Conservation (phyloP, 202 grass and related monocot species). For the Eragrostis tef region DNA sequence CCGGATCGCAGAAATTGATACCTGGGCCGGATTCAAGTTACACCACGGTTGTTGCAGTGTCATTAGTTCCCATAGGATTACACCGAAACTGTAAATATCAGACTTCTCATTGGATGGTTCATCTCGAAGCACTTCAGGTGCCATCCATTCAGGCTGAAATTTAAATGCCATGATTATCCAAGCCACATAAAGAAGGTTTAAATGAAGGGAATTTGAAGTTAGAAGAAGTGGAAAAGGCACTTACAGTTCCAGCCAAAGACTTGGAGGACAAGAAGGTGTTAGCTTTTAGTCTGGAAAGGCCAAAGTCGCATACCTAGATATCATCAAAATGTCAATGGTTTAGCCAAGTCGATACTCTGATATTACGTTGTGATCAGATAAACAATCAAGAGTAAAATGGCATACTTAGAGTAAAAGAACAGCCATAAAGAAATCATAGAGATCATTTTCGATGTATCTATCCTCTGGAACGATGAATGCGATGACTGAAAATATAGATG, state of each 20-base stretch:
- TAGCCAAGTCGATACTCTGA: not conserved
- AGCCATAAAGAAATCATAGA: not conserved
- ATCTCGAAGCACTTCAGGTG: slow-evolving; percentile 92
- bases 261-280: slow-evolving; percentile 93
- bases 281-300: slow-evolving; percentile 92
- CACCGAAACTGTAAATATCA: slow-evolving; percentile 93
- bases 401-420: slow-evolving; percentile 12
- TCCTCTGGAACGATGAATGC: not conserved
- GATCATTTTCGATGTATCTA: slow-evolving; percentile 7
- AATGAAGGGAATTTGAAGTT: slow-evolving; percentile 21
- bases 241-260: slow-evolving; percentile 97
- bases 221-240: slow-evolving; percentile 42
- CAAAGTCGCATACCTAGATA: slow-evolving; percentile 91
- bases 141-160: slow-evolving; percentile 98
- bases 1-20: slow-evolving; percentile 36
- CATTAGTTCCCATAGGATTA: slow-evolving; percentile 97
- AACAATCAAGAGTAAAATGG: slow-evolving; percentile 3
- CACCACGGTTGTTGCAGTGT: slow-evolving; percentile 96
- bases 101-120: slow-evolving; percentile 99
- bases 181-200: not conserved
- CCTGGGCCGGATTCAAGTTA: slow-evolving; percentile 94
- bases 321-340: slow-evolving; percentile 33
- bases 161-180: slow-evolving; percentile 39
- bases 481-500: slow-evolving; percentile 12
- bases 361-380: not conserved